Base-by-base conservation (phyloP, 164 flowering plant species). In the Macadamia integrifolia region DNA sequence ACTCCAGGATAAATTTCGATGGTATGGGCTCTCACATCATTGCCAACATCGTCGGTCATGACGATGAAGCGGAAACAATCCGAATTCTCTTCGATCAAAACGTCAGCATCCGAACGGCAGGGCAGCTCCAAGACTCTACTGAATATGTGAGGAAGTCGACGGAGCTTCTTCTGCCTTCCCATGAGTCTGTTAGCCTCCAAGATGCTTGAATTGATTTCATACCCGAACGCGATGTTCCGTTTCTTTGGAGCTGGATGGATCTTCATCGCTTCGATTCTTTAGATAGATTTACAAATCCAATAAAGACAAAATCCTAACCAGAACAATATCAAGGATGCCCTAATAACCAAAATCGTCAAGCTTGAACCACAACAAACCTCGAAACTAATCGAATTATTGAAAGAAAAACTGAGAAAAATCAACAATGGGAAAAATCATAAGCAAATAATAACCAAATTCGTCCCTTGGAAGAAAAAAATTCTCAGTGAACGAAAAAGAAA, bases 61-160 rank as follows among this genome's bases (percentile, higher is more conserved):
- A 77, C 84, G 1, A 74, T 60, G 67, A 92, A 92, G 3, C 81
- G 78, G 72, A 92, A 82, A 67, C 70, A 81, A 12, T 83, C 83
- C 4, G 79, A 71, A 48, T 69, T 72, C 50, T 88, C 96, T 70
- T 89, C 88, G 40, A 92, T 70, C 44, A 56, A 67, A 6, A 90
- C 93, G 61, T 90, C 88, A 12, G 96, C 88, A 29, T 88, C 96
- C 1, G 92, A 88, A 53, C 76, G 73, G 58, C 88, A 82, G 0
- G 93, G 96, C 0, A 92, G 83, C 74, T 88, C 96, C 61, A 92
- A 72, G 1, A 92, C 92, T 59, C 88, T 86, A 65, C 72, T 77
- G 78, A 92, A 90, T 56, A 90, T 81, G 68, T 92, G 98, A 32
- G 98, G 98, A 31, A 89, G 78, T 12, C 92, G 71, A 15, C 93